Percentiles rank a stretch among this genome's conserved stretches.
phyloP scores from a whole-genome alignment of 176 grass and related monocot species.

The Aegilops speltoides region DNA sequence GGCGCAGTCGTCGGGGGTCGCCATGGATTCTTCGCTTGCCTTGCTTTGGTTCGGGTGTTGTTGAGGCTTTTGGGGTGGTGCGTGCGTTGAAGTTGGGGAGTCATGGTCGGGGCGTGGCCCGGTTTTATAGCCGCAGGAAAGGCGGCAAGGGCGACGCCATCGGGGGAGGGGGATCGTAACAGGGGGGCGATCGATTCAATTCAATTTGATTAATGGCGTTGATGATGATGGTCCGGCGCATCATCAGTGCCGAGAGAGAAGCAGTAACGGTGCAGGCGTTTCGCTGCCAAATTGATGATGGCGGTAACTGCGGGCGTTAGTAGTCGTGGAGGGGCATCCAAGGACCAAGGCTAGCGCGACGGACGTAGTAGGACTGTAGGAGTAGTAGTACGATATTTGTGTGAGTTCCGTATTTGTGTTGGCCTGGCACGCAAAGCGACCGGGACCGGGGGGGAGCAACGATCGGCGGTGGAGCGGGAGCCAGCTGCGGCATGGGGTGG shows the following conservation, averaged over 20 bases:
- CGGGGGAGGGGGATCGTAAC: too few species aligned
- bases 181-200: too few species aligned
- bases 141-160: neutral
- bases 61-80: neutral
- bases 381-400: neutral
- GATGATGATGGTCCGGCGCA: neutral
- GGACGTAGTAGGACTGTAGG: neutral
- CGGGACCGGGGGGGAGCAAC: neutral
- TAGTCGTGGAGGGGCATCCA: too few species aligned
- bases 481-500: neutral
- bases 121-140: slow-evolving; percentile 46
- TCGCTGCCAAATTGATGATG: neutral
- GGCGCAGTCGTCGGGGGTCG: slow-evolving; percentile 29
- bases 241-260: neutral
- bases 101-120: neutral
- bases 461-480: neutral
- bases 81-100: slow-evolving; percentile 11
- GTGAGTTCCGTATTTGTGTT: neutral
- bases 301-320: too few species aligned
- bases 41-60: neutral
- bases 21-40: neutral
- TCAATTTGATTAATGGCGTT: neutral
- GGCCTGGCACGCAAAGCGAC: slow-evolving; percentile 9
- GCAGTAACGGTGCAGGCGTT: neutral
- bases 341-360: too few species aligned